These are phyloP conservation scores for Fusarium sp. DNA, from an alignment of 2,329 filamentous ascomycete species.

Conservation along the genomic window DNA sequence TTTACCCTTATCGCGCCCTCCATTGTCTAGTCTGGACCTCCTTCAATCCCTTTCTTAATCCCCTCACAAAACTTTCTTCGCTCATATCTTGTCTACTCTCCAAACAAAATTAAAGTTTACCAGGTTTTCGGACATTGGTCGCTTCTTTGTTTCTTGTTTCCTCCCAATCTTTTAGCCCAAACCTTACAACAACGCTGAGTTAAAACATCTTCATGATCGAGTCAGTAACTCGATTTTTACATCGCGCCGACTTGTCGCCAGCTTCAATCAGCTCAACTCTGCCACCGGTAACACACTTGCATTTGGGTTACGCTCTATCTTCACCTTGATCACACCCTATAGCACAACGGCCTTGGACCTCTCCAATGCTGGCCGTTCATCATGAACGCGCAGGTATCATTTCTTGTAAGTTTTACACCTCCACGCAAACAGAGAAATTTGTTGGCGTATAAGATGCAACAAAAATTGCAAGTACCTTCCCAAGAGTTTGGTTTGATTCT, in stretches of 20 bases:
- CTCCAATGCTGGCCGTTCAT: slow-evolving; percentile 40
- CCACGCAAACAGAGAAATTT: neutral
- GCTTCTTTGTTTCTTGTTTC: slow-evolving; percentile 29
- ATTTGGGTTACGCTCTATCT: slow-evolving; percentile 7
- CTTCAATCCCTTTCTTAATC: slow-evolving; percentile 19
- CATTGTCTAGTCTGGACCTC: slow-evolving; percentile 26
- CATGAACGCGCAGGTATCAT: slow-evolving; percentile 70
- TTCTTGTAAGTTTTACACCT: slow-evolving; percentile 61
- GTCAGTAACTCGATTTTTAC: slow-evolving; percentile 25
- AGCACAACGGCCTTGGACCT: slow-evolving; percentile 12
- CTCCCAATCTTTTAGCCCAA: slow-evolving; percentile 35
- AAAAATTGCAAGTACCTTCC: neutral
- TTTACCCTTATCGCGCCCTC: slow-evolving; percentile 40
- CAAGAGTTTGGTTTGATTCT: slow-evolving; percentile 45
- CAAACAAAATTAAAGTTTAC: slow-evolving; percentile 37
- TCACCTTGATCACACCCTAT: slow-evolving; percentile 1
- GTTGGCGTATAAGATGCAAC: neutral
- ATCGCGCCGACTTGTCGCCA: slow-evolving; percentile 29
- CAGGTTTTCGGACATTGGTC: slow-evolving; percentile 18
- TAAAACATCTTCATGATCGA: slow-evolving; percentile 41
- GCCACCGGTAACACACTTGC: slow-evolving; percentile 7
- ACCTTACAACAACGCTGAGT: slow-evolving; percentile 33
- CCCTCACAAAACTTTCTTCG: slow-evolving; percentile 22
- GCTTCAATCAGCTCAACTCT: slow-evolving; percentile 18
- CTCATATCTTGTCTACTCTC: slow-evolving; percentile 8